Percentiles rank a stretch among this genome's conserved stretches.
These are phyloP conservation scores for Micractinium conductrix DNA, from an alignment of 139 green algal species.

Conservation along the genomic window DNA sequence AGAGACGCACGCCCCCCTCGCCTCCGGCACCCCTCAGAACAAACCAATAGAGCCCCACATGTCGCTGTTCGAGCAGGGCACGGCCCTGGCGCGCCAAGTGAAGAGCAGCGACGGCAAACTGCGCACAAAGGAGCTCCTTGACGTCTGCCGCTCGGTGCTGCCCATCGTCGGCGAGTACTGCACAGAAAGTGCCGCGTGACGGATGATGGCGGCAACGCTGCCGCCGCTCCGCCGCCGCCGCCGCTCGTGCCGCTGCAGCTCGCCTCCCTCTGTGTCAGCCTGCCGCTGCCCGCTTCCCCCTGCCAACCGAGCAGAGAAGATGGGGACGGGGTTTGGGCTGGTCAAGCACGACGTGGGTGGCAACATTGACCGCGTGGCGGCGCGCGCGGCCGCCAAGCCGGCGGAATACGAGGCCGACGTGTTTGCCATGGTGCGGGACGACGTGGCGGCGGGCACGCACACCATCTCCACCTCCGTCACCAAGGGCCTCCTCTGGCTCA, in stretches of 20 bases:
- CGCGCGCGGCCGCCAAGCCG: conserved; percentile 48
- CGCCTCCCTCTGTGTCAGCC: neutral
- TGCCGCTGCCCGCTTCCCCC: neutral
- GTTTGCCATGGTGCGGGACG: conserved; percentile 72
- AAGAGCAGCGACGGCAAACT: conserved; percentile 55
- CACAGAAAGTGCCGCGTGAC: neutral
- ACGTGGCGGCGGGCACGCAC: conserved; percentile 58
- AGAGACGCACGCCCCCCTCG: too few species aligned
- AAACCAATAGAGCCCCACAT: too few species aligned
- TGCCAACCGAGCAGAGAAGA: conserved; percentile 63
- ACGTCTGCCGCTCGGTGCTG: conserved; percentile 59
- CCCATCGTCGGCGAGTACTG: conserved; percentile 61
- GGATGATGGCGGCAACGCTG: too few species aligned
- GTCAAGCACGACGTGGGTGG: conserved; percentile 71
- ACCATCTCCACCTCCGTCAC: conserved; percentile 55
- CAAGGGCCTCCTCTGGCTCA: conserved; percentile 84
- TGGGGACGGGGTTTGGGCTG: conserved; percentile 69
- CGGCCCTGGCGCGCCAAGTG: conserved; percentile 11
- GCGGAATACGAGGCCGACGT: conserved; percentile 50
- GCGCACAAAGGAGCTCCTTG: conserved; percentile 60
- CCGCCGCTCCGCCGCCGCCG: neutral
- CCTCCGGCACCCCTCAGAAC: too few species aligned
- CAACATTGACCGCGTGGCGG: conserved; percentile 75
- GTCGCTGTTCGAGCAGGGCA: conserved; percentile 22
- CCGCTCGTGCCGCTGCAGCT: neutral